phyloP scores from a whole-genome alignment of 495 filamentous ascomycete species.

The Penicillium argentinense region DNA sequence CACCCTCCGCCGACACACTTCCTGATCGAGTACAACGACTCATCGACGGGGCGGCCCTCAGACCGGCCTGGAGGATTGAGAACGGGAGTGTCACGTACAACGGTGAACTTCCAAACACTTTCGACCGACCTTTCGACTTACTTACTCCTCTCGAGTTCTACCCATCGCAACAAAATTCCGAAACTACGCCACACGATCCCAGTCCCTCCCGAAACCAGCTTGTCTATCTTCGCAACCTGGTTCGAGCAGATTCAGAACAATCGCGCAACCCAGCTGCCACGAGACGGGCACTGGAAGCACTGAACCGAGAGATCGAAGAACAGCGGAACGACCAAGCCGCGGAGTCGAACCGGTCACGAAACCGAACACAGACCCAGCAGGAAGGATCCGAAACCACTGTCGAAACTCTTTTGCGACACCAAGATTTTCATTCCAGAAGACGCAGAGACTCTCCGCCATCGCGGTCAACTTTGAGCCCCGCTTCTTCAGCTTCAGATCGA shows the following conservation, averaged over 20 bases:
- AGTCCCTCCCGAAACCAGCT: conserved; percentile 25
- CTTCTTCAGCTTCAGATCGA: not conserved
- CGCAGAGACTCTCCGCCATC: not conserved
- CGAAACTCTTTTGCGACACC: no score
- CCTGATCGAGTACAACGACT: not conserved
- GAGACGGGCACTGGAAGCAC: conserved; percentile 35
- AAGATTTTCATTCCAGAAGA: no score
- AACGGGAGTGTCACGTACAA: no score
- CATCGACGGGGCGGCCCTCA: no score
- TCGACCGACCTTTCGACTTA: no score
- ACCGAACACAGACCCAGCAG: conserved; percentile 22
- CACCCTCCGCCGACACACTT: not conserved
- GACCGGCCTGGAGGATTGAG: no score
- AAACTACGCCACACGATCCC: not conserved
- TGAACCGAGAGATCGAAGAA: conserved; percentile 41
- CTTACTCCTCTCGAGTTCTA: no score
- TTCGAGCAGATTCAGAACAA: conserved; percentile 38
- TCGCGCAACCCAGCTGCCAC: conserved; percentile 41
- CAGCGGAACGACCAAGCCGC: conserved; percentile 18
- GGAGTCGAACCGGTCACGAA: not conserved
- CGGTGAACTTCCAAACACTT: no score
- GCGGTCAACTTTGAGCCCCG: not conserved
- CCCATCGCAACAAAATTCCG: not conserved
- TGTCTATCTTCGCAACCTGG: conserved; percentile 41
- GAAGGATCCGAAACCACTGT: conserved; percentile 10